Evolutionary conservation across 768 basidiomycete genomes (phyloP), one percentile per base, ranked within the genome.

Genomic region (Exidia glandulosa): DNA sequence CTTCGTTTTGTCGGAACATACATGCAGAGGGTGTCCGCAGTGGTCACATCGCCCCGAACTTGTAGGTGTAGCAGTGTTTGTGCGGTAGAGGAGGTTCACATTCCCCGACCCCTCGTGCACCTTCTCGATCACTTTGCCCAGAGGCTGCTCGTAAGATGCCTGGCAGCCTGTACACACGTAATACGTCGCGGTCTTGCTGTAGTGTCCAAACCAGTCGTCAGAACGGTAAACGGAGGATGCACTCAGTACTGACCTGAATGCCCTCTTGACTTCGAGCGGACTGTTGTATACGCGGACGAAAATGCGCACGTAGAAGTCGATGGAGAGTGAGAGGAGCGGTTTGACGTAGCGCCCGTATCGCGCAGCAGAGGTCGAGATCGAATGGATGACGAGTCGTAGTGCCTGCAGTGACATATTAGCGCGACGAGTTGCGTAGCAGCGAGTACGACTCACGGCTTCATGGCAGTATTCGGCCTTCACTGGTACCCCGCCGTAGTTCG

Each of bases 251-350:
- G 67, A 94, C 94, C 84, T 82, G 27, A 87, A 76, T 3, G 82
- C 73, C 62, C 83, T 85, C 72, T 99, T 99, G 47, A 94, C 94
- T 70, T 94, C 85, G 30, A 86, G 71, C 0, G 93, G 86, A 2
- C 84, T 77, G 0, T 86, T 79, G 57, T 81, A 76, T 3, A 99
- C 75, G 10, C 87, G 83, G 16, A 97, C 82, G 67, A 97, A 99
- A 23, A 98, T 67, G 3, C 96, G 87, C 29, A 96, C 86, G 70
- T 99, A 99, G 71, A 98, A 99, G 67, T 99, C 96, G 67, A 99
- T 95, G 16, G 92, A 95, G 32, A 99, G 76, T 0, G 88, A 94
- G 3, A 96, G 72, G 6, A 96, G 74, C 10, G 96, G 96, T 64
- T 88, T 81, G 62, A 99, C 91, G 68, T 86, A 89, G 41, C 93